A percentile compares a stretch with the other conserved stretches of the same genome.
Evolutionary conservation across 176 grass and related monocot species (phyloP).

Genomic region (Phragmites australis): DNA sequence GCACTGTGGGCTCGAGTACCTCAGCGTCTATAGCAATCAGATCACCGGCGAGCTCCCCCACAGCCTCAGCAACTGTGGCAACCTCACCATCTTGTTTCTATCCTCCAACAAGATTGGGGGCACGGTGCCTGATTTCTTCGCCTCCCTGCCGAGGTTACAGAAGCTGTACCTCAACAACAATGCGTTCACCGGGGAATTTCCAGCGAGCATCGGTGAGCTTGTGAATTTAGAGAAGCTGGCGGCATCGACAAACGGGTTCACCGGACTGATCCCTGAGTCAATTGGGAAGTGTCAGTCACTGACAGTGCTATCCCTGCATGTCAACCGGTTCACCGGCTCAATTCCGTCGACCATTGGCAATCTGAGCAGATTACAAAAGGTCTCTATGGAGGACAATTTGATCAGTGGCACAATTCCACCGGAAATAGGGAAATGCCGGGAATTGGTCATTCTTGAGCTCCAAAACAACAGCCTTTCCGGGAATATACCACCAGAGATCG

Average conservation of each 20-base stretch:
- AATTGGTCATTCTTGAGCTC: constrained; percentile 41
- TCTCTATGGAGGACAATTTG: constrained; percentile 36
- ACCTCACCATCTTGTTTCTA: constrained; percentile 39
- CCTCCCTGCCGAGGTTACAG: constrained; percentile 34
- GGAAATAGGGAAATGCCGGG: constrained; percentile 40
- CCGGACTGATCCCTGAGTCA: constrained; percentile 35
- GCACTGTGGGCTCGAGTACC: constrained; percentile 23
- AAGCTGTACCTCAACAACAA: constrained; percentile 54
- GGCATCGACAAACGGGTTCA: constrained; percentile 40
- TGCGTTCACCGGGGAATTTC: constrained; percentile 46
- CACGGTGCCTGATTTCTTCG: constrained; percentile 44
- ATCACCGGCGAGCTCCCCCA: constrained; percentile 42
- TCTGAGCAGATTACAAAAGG: constrained; percentile 36
- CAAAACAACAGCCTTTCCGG: constrained; percentile 26
- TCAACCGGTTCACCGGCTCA: constrained; percentile 45
- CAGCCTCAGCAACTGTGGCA: constrained; percentile 60
- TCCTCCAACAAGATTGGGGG: constrained; percentile 49
- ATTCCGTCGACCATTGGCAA: constrained; percentile 44
- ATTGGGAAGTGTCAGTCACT: constrained; percentile 45
- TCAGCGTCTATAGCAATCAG: constrained; percentile 40
- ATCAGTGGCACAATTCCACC: constrained; percentile 30
- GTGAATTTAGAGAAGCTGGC: constrained; percentile 23
- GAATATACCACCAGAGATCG: constrained; percentile 44
- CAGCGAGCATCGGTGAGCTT: constrained; percentile 43
- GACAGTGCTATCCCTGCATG: constrained; percentile 31